These are phyloP conservation scores for Adansonia gregorii DNA, from an alignment of 441 rosid species.

Conservation along the genomic window DNA sequence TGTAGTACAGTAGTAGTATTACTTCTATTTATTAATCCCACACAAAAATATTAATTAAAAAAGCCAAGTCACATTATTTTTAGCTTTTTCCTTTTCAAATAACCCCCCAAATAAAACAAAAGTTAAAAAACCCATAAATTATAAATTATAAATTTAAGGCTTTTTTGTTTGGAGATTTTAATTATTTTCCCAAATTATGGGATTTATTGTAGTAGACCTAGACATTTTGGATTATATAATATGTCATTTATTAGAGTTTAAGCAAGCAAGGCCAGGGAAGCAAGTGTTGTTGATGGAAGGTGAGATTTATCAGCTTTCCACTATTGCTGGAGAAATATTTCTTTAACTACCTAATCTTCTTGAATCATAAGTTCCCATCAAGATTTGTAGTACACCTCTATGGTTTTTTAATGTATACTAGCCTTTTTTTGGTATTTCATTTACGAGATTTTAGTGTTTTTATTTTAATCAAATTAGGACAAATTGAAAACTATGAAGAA, in stretches of 20 bases:
- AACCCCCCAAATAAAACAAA: not conserved
- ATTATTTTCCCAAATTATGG: slow-evolving; percentile 20
- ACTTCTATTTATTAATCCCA: not conserved
- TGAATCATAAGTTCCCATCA: slow-evolving; percentile 92
- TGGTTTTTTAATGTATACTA: not conserved
- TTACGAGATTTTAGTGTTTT: not conserved
- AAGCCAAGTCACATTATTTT: slow-evolving; percentile 4
- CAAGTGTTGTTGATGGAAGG: slow-evolving; percentile 81
- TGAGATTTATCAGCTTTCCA: slow-evolving; percentile 93
- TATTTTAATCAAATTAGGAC: not conserved
- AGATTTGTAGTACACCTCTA: slow-evolving; percentile 77
- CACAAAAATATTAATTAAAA: not conserved
- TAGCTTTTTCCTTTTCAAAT: not conserved
- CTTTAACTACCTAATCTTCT: slow-evolving; percentile 90
- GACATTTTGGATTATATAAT: slow-evolving; percentile 75
- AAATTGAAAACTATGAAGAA: not conserved
- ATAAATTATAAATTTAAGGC: slow-evolving; percentile 19
- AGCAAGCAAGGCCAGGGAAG: slow-evolving; percentile 67
- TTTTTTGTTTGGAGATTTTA: slow-evolving; percentile 20
- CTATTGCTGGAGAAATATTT: slow-evolving; percentile 66
- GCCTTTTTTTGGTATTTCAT: not conserved
- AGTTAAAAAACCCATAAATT: slow-evolving; percentile 22
- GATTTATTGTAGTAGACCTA: slow-evolving; percentile 47
- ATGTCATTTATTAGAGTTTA: slow-evolving; percentile 66
- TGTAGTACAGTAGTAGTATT: no score